phyloP scores from a whole-genome alignment of 106 monocot genomes.

The Platanthera guangdongensis region DNA sequence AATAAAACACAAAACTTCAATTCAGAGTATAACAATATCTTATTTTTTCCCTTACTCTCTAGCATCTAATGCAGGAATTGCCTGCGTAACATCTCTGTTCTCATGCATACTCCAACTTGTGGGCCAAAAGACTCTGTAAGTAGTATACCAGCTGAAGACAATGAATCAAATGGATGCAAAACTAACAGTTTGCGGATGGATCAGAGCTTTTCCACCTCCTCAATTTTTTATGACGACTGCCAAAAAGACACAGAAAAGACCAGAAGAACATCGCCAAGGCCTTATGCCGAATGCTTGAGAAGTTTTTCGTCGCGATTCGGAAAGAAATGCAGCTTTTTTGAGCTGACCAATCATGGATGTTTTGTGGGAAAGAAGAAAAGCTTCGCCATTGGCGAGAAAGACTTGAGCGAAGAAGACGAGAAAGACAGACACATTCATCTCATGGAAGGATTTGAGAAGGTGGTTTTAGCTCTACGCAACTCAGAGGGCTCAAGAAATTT shows the following conservation, averaged over 20 bases:
- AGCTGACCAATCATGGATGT: constrained; percentile 45
- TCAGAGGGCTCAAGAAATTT: constrained; percentile 32
- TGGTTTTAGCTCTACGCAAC: constrained; percentile 45
- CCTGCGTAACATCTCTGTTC: constrained; percentile 14
- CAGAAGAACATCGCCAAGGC: constrained; percentile 31
- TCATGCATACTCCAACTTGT: constrained; percentile 11
- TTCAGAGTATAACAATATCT: background rate
- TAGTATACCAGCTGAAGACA: constrained; percentile 12
- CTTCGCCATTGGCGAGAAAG: constrained; percentile 37
- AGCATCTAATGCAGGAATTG: constrained; percentile 25
- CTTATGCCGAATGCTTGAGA: constrained; percentile 64
- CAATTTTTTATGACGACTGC: constrained; percentile 26
- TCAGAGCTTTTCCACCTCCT: constrained; percentile 33
- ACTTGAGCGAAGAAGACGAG: constrained; percentile 48
- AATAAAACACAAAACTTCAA: background rate
- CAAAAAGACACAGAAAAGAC: constrained; percentile 27
- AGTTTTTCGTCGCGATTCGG: constrained; percentile 57
- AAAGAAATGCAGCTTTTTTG: constrained; percentile 37
- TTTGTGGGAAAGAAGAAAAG: constrained; percentile 43
- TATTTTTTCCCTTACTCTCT: constrained; percentile 10
- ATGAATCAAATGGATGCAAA: constrained; percentile 16
- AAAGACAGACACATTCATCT: constrained; percentile 43
- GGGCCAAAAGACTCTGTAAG: constrained; percentile 19
- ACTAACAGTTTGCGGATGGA: constrained; percentile 29
- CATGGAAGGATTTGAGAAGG: constrained; percentile 60